Conservation (phyloP, 2,329 filamentous ascomycete species). For the Exophiala mesophila region DNA sequence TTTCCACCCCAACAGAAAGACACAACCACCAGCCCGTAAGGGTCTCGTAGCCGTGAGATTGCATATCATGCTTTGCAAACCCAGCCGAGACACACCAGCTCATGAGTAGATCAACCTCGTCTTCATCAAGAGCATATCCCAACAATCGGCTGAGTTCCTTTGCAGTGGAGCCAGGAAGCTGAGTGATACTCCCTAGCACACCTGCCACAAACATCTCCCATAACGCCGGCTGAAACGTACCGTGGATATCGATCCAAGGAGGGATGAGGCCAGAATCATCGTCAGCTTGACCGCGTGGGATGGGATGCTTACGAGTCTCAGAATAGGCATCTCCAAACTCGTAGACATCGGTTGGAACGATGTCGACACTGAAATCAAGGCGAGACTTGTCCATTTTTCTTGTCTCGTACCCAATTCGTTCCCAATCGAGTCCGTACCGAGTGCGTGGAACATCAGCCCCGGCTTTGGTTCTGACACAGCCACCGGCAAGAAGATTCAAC, state of each 20-base stretch:
- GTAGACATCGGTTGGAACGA: constrained; percentile 36
- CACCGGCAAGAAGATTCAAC: constrained; percentile 29
- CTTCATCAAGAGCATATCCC: constrained; percentile 8
- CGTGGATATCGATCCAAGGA: constrained; percentile 47
- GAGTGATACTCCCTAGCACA: constrained; percentile 39
- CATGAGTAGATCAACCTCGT: constrained; percentile 15
- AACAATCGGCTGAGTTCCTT: constrained; percentile 30
- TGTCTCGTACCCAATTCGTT: constrained; percentile 43
- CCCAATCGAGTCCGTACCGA: constrained; percentile 40
- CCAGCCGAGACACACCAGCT: constrained; percentile 15
- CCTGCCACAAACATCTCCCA: constrained; percentile 42
- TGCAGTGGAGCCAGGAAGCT: constrained; percentile 38
- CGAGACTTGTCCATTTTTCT: constrained; percentile 42
- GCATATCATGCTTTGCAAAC: constrained; percentile 13
- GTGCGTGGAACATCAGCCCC: constrained; percentile 37
- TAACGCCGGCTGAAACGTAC: constrained; percentile 31
- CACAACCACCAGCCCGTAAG: constrained; percentile 42
- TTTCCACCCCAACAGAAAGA: constrained; percentile 17
- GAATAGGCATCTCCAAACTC: constrained; percentile 36
- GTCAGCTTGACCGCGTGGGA: constrained; percentile 29
- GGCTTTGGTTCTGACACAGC: constrained; percentile 35
- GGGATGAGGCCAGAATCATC: constrained; percentile 33
- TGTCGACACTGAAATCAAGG: constrained; percentile 40
- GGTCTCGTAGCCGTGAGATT: constrained; percentile 30
- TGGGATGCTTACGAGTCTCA: constrained; percentile 22